Evolutionary conservation across 148 eudicot species (phyloP), one percentile per base, ranked within the genome.

Genomic region (Amaranthus hypochondriacus): DNA sequence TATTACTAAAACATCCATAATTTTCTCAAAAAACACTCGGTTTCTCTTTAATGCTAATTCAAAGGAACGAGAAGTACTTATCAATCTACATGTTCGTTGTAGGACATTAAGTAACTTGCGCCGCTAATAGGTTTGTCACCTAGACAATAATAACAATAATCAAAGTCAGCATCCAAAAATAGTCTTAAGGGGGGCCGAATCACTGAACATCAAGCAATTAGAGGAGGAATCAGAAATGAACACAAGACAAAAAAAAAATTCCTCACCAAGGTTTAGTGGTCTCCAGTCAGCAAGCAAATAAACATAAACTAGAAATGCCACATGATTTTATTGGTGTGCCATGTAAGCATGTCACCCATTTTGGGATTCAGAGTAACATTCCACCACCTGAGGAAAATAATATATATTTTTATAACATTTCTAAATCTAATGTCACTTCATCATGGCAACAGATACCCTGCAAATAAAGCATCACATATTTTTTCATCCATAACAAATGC

Each of bases 391-490:
- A 44, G 54, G 52, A 8, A 62, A 18, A 18, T 18, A 18, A 56
- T 69, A 53, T 28, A 74, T 42, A 53, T 64, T 46, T 54, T 14
- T 46, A 18, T 57, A 5, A 48, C 57, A 7, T 62, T 47, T 15
- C 2, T 28, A 28, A 28, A 39, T 15, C 2, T 28, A 28, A 28
- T 44, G 18, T 46, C 18, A 18, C 12, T 53, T 6, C 42, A 14
- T 79, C 74, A 81, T 13, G 59, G 62, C 10, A 75, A 48, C 56
- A 65, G 73, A 75, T 86, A 81, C 59, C 87, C 83, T 55, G 87
- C 76, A 75, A 88, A 90, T 66, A 92, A 78, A 53, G 81, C 60
- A 81, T 88, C 76, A 64, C 91, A 88, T 18, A 90, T 54, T 50
- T 60, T 82, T 76, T 86, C 96, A 55, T 79, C 87, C 70, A 73